A percentile compares a stretch with the other conserved stretches of the same genome.
Conservation (phyloP, 1,284 basidiomycete genomes). For the Cutaneotrichosporon sp. region DNA sequence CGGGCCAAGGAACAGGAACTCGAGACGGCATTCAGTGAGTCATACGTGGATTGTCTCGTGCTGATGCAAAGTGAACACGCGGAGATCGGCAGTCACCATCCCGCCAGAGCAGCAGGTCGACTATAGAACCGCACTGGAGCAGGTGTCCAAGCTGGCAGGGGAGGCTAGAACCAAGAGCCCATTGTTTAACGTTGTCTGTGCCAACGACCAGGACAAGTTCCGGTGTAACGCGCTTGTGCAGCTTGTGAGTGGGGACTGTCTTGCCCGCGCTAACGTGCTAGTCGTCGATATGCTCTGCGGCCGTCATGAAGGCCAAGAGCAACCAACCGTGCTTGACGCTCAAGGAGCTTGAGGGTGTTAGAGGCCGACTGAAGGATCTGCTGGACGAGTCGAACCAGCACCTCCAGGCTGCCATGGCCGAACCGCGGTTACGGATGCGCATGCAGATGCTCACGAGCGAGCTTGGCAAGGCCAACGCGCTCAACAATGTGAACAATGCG, state of each 20-base stretch:
- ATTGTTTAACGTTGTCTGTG: slow-evolving; percentile 14
- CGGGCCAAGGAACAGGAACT: slow-evolving; percentile 15
- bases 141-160: slow-evolving; percentile 5
- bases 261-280: neutral
- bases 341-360: slow-evolving; percentile 17
- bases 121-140: slow-evolving; percentile 9
- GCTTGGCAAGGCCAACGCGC: neutral
- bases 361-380: slow-evolving; percentile 6
- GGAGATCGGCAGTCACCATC: slow-evolving; percentile 8
- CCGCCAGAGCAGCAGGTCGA: slow-evolving; percentile 16
- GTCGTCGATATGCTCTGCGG: slow-evolving; percentile 13
- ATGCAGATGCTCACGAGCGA: slow-evolving; percentile 14
- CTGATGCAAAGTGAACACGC: slow-evolving; percentile 14
- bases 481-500: neutral
- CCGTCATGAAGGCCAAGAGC: slow-evolving; percentile 12
- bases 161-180: slow-evolving; percentile 19
- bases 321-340: slow-evolving; percentile 14
- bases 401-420: slow-evolving; percentile 11
- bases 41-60: neutral
- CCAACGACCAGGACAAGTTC: slow-evolving; percentile 10
- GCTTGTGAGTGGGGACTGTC: neutral
- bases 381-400: slow-evolving; percentile 11
- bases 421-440: slow-evolving; percentile 10
- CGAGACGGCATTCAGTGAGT: slow-evolving; percentile 15
- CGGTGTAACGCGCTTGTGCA: slow-evolving; percentile 14